phyloP scores from a whole-genome alignment of 2,329 filamentous ascomycete genomes.

The Penicillium sp. region DNA sequence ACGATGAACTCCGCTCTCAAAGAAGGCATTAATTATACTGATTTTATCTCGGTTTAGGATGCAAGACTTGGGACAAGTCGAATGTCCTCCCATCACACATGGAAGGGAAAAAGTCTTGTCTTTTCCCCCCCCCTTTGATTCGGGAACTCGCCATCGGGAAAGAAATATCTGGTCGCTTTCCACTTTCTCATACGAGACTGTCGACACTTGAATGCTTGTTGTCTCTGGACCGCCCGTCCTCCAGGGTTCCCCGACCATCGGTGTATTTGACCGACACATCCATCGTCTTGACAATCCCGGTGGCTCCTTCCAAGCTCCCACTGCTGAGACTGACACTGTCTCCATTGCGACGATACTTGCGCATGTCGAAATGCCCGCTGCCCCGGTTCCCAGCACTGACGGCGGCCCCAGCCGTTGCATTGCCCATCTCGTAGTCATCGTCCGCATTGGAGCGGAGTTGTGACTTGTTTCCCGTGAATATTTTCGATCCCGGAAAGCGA shows the following conservation, averaged over 20 bases:
- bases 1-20: too few species aligned
- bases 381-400: constrained; percentile 1
- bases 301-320: constrained; percentile 11
- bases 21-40: too few species aligned
- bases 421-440: constrained; percentile 17
- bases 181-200: constrained; percentile 12
- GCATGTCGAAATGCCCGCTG: constrained; percentile 12
- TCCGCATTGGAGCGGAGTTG: constrained; percentile 6
- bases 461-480: constrained; percentile 5
- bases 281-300: constrained; percentile 17
- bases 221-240: constrained; percentile 6
- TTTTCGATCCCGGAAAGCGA: constrained; percentile 5
- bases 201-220: constrained; percentile 13
- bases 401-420: constrained; percentile 7
- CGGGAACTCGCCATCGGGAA: too few species aligned
- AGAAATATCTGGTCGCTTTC: too few species aligned
- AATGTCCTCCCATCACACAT: too few species aligned
- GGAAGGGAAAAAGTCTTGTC: too few species aligned
- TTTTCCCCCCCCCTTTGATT: too few species aligned
- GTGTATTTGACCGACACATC: constrained; percentile 17
- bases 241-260: not conserved
- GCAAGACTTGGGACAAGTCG: too few species aligned
- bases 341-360: constrained; percentile 12
- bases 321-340: constrained; percentile 13
- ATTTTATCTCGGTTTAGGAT: too few species aligned